Percentiles rank a stretch among this genome's conserved stretches.
phyloP scores from a whole-genome alignment of 192 early-diverging fungal species.

The Piromyces finnis region DNA sequence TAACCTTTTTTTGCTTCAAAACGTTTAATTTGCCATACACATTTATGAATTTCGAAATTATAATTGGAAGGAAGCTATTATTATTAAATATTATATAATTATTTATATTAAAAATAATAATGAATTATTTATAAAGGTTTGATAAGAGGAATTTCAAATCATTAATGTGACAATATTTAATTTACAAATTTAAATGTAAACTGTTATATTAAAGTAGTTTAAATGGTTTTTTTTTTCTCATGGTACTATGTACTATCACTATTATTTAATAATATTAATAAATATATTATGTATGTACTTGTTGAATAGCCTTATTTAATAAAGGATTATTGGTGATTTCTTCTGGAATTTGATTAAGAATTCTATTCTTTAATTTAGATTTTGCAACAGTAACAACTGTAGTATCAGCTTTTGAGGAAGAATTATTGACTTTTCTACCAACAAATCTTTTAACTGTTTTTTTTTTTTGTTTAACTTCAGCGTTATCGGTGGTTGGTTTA shows the following conservation, averaged over 20 bases:
- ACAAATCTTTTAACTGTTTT: not conserved
- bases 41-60: slow-evolving; percentile 98
- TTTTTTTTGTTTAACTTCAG: not conserved
- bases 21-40: slow-evolving; percentile 70
- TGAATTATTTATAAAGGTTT: no score
- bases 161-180: no score
- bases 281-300: no score
- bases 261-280: no score
- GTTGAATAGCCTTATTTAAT: slow-evolving; percentile 69
- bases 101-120: no score
- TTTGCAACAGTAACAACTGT: not conserved
- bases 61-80: slow-evolving; percentile 74
- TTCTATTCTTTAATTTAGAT: slow-evolving; percentile 1
- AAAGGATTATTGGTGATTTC: slow-evolving; percentile 62
- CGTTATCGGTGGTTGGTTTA: not conserved
- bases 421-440: not conserved
- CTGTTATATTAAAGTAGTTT: no score
- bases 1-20: slow-evolving; percentile 54
- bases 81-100: slow-evolving; percentile 2
- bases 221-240: no score
- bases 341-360: slow-evolving; percentile 64
- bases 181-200: no score
- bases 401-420: not conserved
- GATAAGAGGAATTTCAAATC: no score
- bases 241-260: no score